A percentile compares a stretch with the other conserved stretches of the same genome.
Evolutionary conservation across 225 moss, liverwort and hornwort species (phyloP).

Genomic region (Polytrichum formosum): DNA sequence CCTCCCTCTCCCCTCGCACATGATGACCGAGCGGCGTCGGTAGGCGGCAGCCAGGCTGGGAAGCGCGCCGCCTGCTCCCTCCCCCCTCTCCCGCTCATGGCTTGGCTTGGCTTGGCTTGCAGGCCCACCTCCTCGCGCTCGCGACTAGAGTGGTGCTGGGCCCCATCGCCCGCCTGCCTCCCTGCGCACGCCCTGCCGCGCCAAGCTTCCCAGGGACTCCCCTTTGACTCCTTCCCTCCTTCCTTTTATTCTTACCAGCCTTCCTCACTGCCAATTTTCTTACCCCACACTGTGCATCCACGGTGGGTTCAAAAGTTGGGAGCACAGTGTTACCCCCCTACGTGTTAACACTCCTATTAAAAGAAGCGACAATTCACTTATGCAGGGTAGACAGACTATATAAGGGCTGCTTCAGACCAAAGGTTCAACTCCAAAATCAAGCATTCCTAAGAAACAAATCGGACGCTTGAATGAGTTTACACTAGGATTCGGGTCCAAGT

Average conservation of each 20-base stretch:
- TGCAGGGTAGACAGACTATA: too few relatives aligned
- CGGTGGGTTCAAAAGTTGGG: too few relatives aligned
- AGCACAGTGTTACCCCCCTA: too few relatives aligned
- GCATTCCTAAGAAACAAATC: too few relatives aligned
- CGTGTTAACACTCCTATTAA: too few relatives aligned
- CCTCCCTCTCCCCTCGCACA: background rate
- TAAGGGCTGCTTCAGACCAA: too few relatives aligned
- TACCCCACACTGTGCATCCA: too few relatives aligned
- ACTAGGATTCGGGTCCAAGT: too few relatives aligned
- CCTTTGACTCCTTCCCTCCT: background rate
- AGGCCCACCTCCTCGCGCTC: background rate
- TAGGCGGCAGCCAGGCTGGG: conserved; percentile 10
- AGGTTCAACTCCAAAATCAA: too few relatives aligned
- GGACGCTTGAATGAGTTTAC: too few relatives aligned
- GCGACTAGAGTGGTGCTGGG: conserved; percentile 5
- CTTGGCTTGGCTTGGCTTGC: background rate
- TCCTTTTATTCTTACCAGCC: background rate
- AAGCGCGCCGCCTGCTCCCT: background rate
- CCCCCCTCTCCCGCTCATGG: too few relatives aligned
- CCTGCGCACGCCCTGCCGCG: conserved; percentile 25
- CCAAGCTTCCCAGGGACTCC: conserved; percentile 10
- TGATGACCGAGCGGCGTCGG: conserved; percentile 14
- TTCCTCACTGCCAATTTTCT: background rate
- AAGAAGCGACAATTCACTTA: too few relatives aligned
- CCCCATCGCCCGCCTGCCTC: conserved; percentile 15